Percentiles rank a stretch among this genome's conserved stretches.
These are phyloP conservation scores for Tricholoma terreum DNA, from an alignment of 768 basidiomycete species.

Conservation along the genomic window DNA sequence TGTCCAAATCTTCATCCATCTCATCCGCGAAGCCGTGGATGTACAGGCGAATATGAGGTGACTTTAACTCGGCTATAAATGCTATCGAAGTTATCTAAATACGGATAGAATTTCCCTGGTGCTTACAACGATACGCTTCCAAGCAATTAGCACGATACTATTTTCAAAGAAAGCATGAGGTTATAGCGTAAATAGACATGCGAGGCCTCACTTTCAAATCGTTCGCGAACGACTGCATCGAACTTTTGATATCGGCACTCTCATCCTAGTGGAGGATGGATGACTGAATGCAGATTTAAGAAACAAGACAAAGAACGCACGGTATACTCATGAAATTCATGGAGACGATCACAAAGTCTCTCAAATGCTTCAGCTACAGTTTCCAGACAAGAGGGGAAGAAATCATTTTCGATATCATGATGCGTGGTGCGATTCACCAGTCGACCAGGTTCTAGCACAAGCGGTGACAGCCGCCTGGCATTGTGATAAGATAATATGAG, in stretches of 20 bases:
- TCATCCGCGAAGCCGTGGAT: constrained; percentile 5
- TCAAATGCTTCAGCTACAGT: neutral
- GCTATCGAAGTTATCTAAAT: neutral
- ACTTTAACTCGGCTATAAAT: neutral
- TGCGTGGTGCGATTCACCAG: neutral
- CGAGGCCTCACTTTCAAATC: constrained; percentile 4
- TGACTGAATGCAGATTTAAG: no score
- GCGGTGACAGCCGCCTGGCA: neutral
- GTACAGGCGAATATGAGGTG: neutral
- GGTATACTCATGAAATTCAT: constrained; percentile 9
- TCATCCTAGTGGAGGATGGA: no score
- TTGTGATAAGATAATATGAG: constrained; percentile 4
- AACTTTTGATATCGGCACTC: constrained; percentile 2
- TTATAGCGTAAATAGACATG: neutral
- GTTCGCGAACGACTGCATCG: neutral
- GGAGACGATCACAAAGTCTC: neutral
- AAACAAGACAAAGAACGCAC: no score
- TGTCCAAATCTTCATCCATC: constrained; percentile 5
- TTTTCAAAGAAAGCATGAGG: neutral
- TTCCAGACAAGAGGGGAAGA: neutral
- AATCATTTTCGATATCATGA: neutral
- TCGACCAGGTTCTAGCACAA: neutral
- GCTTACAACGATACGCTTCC: neutral
- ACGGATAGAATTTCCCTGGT: neutral
- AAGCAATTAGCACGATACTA: neutral